phyloP scores from a whole-genome alignment of 2,329 filamentous ascomycete genomes.

The Biscogniauxia marginata region DNA sequence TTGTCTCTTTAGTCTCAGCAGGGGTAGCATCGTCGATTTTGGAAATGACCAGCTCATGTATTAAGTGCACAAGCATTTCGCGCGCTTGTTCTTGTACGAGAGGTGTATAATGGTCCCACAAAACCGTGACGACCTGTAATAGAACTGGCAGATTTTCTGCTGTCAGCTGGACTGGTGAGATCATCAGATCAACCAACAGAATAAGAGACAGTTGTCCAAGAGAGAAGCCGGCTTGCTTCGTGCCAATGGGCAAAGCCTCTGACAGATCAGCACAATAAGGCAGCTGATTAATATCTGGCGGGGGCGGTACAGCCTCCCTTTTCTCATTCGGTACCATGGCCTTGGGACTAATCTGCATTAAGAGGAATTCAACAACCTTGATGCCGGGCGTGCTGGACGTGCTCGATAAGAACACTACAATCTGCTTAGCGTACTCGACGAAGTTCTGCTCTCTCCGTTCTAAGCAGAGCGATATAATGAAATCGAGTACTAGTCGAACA shows the following conservation, averaged over 20 bases:
- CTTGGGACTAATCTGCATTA: constrained; percentile 88
- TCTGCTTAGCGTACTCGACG: constrained; percentile 96
- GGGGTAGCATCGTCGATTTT: constrained; percentile 69
- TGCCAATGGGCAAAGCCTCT: constrained; percentile 77
- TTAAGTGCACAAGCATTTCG: constrained; percentile 96
- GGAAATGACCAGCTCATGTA: constrained; percentile 89
- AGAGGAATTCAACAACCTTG: constrained; percentile 90
- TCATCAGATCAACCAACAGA: constrained; percentile 91
- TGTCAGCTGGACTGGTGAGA: constrained; percentile 79
- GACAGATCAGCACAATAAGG: constrained; percentile 88
- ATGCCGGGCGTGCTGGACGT: constrained; percentile 71
- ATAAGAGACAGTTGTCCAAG: constrained; percentile 92
- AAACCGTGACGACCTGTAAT: constrained; percentile 84
- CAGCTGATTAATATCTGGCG: constrained; percentile 69
- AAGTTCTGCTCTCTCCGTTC: constrained; percentile 97
- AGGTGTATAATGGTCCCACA: constrained; percentile 97
- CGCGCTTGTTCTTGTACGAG: constrained; percentile 94
- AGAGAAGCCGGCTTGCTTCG: constrained; percentile 90
- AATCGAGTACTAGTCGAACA: constrained; percentile 90
- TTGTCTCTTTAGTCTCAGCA: constrained; percentile 62
- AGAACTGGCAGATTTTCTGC: constrained; percentile 80
- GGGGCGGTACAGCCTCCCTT: constrained; percentile 63
- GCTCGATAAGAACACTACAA: constrained; percentile 92
- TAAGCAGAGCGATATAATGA: constrained; percentile 90
- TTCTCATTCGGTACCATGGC: constrained; percentile 96